Base-by-base conservation (phyloP, 768 basidiomycete species). In the Lyophyllum atratum region DNA sequence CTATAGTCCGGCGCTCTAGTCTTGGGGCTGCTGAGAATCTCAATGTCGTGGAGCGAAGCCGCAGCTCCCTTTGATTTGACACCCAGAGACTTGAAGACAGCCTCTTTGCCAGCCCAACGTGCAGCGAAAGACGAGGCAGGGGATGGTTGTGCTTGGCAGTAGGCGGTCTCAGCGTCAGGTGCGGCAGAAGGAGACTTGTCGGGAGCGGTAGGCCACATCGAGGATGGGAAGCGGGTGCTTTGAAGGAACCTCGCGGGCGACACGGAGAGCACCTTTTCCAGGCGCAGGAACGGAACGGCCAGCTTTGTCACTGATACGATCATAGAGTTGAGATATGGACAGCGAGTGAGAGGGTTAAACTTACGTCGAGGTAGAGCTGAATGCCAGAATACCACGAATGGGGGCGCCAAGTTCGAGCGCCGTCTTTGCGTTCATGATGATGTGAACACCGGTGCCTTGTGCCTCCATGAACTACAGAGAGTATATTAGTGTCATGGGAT, bases 211-310 rank as follows among this genome's bases (percentile, higher is more conserved):
- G 22, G 84, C 82, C 63, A 97, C 71, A 65, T 92, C 86, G 58
- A 99, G 87, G 55, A 90, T 84, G 6, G 89, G 90, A 12, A 89
- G 77, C 31, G 93, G 85, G 55, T 90, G 83, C 66, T 90, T 89
- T 2, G 90, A 84, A 8, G 87, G 80, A 43, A 96, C 75, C 76
- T 98, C 87, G 59, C 94, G 84, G 14, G 94, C 97, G 54, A 95
- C 85, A 10, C 88, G 85, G 37, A 99, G 83, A 24, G 94, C 91
- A 63, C 97, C 97, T 57, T 89, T 88, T 55, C 97, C 97, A 48
- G 97, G 97, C 57, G 97, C 97, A 44, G 97, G 97, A 55, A 99
- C 87, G 2, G 95, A 98, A 50, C 97, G 94, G 17, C 97, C 97
- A 58, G 97, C 96, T 76, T 99, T 99, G 80, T 99, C 97, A 64